Evolutionary conservation across 2,329 filamentous ascomycete genomes (phyloP), one percentile per base, ranked within the genome.

Genomic region (Leptoxyphium fumago): DNA sequence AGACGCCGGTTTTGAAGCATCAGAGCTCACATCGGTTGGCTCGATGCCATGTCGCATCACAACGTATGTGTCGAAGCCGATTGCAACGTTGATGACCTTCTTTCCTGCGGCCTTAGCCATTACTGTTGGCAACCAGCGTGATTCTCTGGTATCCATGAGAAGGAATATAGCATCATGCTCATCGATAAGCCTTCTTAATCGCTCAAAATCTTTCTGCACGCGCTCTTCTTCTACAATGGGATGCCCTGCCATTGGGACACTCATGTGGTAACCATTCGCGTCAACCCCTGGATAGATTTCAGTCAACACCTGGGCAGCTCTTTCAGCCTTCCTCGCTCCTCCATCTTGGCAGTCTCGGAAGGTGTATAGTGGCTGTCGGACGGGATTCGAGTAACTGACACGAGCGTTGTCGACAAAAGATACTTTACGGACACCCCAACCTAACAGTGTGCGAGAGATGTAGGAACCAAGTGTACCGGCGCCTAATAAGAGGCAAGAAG

Each of bases 51-150:
- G 91, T 45, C 91, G 78, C 91, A 98, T 96, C 30, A 94, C 87
- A 2, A 98, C 87, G 55, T 85, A 98, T 0, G 87, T 91, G 64
- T 98, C 91, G 57, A 98, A 98, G 0, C 91, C 91, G 2, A 98
- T 73, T 1, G 91, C 91, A 7, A 89, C 87, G 61, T 96, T 98
- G 75, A 98, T 82, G 18, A 98, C 89, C 50, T 96, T 85, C 67
- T 98, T 98, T 29, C 82, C 84, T 2, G 80, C 77, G 2, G 88
- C 81, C 64, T 96, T 98, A 36, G 83, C 89, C 80, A 98, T 94
- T 13, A 98, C 78, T 0, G 89, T 96, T 1, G 91, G 91, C 36
- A 98, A 70, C 91, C 91, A 98, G 51, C 91, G 74, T 40, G 85
- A 91, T 64, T 98, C 91, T 49, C 91, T 73, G 9, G 87, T 94